phyloP scores from a whole-genome alignment of 2,329 filamentous ascomycete genomes.

The Lecanicillium sp. region DNA sequence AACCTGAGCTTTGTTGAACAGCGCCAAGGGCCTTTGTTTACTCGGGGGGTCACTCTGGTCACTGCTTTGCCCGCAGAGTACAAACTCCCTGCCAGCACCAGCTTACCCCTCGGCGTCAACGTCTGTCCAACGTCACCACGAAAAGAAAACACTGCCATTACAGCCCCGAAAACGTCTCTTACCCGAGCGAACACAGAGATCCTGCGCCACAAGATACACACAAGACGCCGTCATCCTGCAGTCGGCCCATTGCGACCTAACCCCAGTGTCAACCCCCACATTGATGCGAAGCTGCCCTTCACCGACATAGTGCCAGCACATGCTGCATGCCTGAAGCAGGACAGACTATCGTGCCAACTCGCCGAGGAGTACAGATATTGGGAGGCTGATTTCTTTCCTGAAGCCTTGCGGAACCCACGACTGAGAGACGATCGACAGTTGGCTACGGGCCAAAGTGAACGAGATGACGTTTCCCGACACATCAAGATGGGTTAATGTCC shows the following conservation, averaged over 20 bases:
- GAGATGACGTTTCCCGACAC: slow-evolving; percentile 60
- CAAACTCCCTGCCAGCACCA: slow-evolving; percentile 3
- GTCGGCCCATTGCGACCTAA: background rate
- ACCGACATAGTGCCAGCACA: slow-evolving; percentile 11
- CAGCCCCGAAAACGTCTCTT: too few relatives aligned
- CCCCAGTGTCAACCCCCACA: slow-evolving; percentile 5
- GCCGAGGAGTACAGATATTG: background rate
- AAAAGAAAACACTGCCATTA: background rate
- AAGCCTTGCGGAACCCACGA: background rate
- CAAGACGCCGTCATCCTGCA: slow-evolving; percentile 5
- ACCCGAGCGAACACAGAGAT: too few relatives aligned
- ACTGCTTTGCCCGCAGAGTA: background rate
- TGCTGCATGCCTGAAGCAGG: slow-evolving; percentile 5
- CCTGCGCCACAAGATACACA: background rate
- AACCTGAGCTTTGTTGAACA: slow-evolving; percentile 4
- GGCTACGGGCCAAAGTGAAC: background rate
- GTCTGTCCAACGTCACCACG: slow-evolving; percentile 10
- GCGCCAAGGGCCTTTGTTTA: slow-evolving; percentile 10
- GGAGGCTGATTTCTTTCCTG: background rate
- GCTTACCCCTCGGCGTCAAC: slow-evolving; percentile 11
- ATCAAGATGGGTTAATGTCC: slow-evolving; percentile 69
- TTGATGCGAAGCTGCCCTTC: slow-evolving; percentile 11
- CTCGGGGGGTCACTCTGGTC: background rate
- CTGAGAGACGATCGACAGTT: slow-evolving; percentile 1
- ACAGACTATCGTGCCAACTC: background rate